These are phyloP conservation scores for Penicillium brevicompactum DNA, from an alignment of 2,329 filamentous ascomycete genomes.

Conservation along the genomic window DNA sequence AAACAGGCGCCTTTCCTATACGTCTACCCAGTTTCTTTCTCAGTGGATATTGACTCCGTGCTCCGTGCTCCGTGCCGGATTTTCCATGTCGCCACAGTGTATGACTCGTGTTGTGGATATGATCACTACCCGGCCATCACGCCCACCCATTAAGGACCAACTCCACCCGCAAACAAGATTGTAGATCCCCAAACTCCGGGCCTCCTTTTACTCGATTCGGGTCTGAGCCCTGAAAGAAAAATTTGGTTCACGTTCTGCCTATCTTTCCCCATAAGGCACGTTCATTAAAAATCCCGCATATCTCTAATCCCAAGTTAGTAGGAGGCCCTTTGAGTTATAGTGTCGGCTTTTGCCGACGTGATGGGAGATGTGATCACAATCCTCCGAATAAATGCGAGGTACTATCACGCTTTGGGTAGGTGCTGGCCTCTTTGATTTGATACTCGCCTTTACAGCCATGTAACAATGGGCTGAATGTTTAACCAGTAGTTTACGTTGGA, in stretches of 20 bases:
- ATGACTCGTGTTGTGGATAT: not conserved
- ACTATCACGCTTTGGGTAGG: conserved; percentile 1
- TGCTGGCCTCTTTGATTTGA: not conserved
- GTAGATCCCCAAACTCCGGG: not conserved
- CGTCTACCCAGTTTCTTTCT: not conserved
- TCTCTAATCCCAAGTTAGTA: not conserved
- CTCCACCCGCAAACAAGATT: not conserved
- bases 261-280: not conserved
- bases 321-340: not conserved
- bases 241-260: not conserved
- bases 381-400: no score
- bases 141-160: not conserved
- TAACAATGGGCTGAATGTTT: not conserved
- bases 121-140: not conserved
- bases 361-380: not conserved
- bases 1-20: not conserved
- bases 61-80: not conserved
- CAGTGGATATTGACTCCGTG: not conserved
- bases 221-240: no score
- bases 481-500: not conserved
- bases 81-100: not conserved
- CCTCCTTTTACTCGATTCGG: no score
- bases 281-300: not conserved
- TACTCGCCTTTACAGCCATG: not conserved
- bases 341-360: not conserved